Evolutionary conservation across 1,284 basidiomycete genomes (phyloP).

Genomic region (Waitea zeae): DNA sequence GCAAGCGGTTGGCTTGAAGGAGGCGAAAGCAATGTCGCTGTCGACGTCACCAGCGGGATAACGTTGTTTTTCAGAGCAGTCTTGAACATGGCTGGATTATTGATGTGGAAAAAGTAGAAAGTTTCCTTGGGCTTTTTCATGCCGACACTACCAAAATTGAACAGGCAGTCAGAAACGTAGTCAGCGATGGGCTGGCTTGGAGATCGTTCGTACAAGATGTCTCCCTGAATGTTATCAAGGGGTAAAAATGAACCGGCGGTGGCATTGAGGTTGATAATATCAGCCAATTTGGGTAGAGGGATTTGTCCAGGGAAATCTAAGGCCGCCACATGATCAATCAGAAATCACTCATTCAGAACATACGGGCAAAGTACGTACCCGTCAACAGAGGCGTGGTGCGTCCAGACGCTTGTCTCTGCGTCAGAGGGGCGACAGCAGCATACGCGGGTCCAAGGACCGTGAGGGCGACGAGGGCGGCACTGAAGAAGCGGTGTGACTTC

Average conservation of each 20-base stretch:
- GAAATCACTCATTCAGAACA: background rate
- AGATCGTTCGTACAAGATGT: slow-evolving; percentile 11
- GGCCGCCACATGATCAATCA: background rate
- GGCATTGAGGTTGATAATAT: background rate
- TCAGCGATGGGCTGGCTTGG: slow-evolving; percentile 17
- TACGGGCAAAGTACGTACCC: background rate
- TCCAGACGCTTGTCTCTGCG: background rate
- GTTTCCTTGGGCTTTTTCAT: slow-evolving; percentile 15
- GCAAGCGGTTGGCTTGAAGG: slow-evolving; percentile 12
- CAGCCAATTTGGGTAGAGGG: background rate
- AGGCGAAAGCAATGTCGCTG: slow-evolving; percentile 6
- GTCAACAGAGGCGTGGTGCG: background rate
- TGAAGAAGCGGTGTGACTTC: no score
- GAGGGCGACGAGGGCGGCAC: no score
- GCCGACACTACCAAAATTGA: slow-evolving; percentile 12
- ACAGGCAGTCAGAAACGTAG: slow-evolving; percentile 14
- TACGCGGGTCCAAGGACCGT: no score
- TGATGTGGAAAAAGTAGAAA: slow-evolving; percentile 17
- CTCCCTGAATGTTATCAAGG: slow-evolving; percentile 9
- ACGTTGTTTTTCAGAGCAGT: slow-evolving; percentile 7
- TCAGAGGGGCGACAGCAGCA: background rate
- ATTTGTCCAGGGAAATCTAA: background rate
- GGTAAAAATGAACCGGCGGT: background rate
- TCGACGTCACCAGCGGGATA: background rate
- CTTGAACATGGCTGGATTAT: slow-evolving; percentile 9